Conservation (phyloP, 371 early-diverging fungal species). For the Mucor mucedo region DNA sequence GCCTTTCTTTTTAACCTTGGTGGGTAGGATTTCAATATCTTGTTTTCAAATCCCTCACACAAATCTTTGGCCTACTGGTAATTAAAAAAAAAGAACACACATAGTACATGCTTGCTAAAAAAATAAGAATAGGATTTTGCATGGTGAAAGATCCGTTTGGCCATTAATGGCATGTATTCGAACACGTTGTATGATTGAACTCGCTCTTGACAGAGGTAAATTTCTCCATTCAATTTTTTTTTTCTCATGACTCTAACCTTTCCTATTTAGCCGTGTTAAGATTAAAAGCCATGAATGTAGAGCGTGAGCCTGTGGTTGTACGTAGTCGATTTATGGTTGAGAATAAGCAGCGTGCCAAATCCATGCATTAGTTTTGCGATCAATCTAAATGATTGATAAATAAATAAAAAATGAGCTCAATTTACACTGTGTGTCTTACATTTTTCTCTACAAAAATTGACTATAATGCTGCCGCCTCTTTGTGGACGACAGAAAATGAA, state of each 20-base stretch:
- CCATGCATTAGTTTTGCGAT: slow-evolving; percentile 42
- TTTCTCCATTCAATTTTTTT: neutral
- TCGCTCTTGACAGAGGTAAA: slow-evolving; percentile 68
- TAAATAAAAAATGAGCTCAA: too few species aligned
- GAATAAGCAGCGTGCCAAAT: slow-evolving; percentile 45
- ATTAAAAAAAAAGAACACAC: neutral
- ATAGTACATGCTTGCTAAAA: neutral
- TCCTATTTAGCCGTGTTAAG: slow-evolving; percentile 39
- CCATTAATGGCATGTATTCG: slow-evolving; percentile 75
- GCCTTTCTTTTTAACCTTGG: neutral
- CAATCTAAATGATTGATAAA: too few species aligned
- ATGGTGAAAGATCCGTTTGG: slow-evolving; percentile 88
- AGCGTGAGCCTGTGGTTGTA: slow-evolving; percentile 44
- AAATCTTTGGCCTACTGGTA: slow-evolving; percentile 73
- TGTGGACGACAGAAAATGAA: too few species aligned
- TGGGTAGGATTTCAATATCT: slow-evolving; percentile 64
- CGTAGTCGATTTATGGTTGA: slow-evolving; percentile 22
- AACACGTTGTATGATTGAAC: slow-evolving; percentile 77
- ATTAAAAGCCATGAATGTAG: slow-evolving; percentile 45
- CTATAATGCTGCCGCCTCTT: too few species aligned
- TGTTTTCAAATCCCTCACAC: slow-evolving; percentile 82
- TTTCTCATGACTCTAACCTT: too few species aligned
- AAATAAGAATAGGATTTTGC: slow-evolving; percentile 58
- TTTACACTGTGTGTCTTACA: too few species aligned
- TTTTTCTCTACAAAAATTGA: neutral